phyloP scores from a whole-genome alignment of 164 flowering plant genomes.

The Litsea cubeba region DNA sequence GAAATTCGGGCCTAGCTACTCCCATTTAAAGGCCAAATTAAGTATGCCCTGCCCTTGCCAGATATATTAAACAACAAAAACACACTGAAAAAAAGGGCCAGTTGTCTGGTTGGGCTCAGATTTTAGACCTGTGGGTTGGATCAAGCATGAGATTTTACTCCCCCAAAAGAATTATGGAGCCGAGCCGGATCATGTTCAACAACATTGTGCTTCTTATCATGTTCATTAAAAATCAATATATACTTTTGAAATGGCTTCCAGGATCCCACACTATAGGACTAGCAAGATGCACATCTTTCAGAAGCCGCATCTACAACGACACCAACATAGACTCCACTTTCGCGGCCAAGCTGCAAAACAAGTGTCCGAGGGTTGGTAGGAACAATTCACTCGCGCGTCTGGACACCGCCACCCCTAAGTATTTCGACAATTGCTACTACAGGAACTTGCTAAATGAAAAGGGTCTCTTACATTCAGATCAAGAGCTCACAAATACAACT shows the following conservation, averaged over 20 bases:
- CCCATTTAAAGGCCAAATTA: too few species aligned
- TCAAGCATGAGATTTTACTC: background rate
- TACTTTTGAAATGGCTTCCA: slow-evolving; percentile 5
- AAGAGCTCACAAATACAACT: slow-evolving; percentile 24
- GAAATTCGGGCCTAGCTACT: too few species aligned
- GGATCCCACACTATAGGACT: slow-evolving; percentile 40
- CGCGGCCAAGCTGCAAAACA: slow-evolving; percentile 12
- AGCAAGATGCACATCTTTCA: slow-evolving; percentile 31
- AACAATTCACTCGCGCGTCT: slow-evolving; percentile 17
- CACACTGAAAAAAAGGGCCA: too few species aligned
- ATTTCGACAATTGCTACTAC: slow-evolving; percentile 25
- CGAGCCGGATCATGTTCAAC: background rate
- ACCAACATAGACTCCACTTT: slow-evolving; percentile 24
- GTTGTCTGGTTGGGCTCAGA: too few species aligned
- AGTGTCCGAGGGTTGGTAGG: slow-evolving; percentile 25
- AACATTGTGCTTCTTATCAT: background rate
- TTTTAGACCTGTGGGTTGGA: background rate
- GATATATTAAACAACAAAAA: too few species aligned
- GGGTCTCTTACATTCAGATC: slow-evolving; percentile 32
- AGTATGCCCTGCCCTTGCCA: too few species aligned
- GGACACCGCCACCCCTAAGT: slow-evolving; percentile 21
- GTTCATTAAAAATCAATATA: background rate
- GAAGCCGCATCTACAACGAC: slow-evolving; percentile 27
- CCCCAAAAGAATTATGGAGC: background rate
- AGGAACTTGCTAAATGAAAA: slow-evolving; percentile 18